A percentile compares a stretch with the other conserved stretches of the same genome.
phyloP scores from a whole-genome alignment of 345 rosid species.

The Anastatica hierochuntica region DNA sequence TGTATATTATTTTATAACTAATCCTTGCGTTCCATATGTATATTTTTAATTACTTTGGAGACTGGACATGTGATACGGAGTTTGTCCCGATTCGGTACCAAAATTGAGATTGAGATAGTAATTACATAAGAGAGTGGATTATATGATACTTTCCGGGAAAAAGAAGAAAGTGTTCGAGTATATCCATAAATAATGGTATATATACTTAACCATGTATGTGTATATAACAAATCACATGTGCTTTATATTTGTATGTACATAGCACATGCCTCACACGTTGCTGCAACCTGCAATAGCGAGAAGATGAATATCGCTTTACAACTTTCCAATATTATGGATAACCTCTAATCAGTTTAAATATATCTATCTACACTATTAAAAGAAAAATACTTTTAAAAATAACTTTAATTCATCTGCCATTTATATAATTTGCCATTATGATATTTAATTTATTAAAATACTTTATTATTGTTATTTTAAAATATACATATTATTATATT shows the following conservation, averaged over 20 bases:
- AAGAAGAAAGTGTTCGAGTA: conserved; percentile 6
- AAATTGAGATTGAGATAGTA: no score
- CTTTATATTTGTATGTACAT: conserved; percentile 3
- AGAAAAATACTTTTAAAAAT: no score
- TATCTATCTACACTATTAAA: no score
- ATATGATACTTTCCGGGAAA: not conserved
- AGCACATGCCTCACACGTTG: conserved; percentile 24
- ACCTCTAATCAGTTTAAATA: no score
- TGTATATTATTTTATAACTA: no score
- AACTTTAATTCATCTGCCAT: no score
- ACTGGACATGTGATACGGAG: conserved; percentile 2
- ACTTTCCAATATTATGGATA: not conserved
- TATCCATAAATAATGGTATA: conserved; percentile 1
- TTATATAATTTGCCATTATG: no score
- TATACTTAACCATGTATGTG: not conserved
- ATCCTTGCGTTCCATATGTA: not conserved
- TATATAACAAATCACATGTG: conserved; percentile 10
- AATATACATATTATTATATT: no score
- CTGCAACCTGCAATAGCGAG: conserved; percentile 8
- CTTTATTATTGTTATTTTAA: no score
- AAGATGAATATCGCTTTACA: conserved; percentile 12
- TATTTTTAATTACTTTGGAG: not conserved
- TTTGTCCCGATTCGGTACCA: conserved; percentile 4
- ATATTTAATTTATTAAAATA: no score
- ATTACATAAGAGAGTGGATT: no score